phyloP scores from a whole-genome alignment of 2,329 filamentous ascomycete species.

The Pseudogymnoascus sp. region DNA sequence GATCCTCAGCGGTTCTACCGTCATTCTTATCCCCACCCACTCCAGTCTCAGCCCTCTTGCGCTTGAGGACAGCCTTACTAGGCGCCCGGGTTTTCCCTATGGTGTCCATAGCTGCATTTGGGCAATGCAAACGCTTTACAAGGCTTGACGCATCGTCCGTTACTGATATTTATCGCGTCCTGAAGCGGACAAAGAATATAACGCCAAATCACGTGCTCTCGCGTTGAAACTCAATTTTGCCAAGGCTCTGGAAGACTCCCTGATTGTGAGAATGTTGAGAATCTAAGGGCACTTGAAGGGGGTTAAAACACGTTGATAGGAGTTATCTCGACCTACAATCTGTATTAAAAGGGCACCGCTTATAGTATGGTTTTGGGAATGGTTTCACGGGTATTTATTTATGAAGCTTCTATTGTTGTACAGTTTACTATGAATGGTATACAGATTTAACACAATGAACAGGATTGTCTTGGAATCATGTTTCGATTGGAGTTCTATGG shows the following conservation, averaged over 20 bases:
- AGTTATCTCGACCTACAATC: not conserved
- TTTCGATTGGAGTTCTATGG: constrained; percentile 1
- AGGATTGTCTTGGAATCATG: not conserved
- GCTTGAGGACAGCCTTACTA: constrained; percentile 24
- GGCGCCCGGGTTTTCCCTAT: not conserved
- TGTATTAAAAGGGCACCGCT: not conserved
- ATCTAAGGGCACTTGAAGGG: not conserved
- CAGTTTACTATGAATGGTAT: not conserved
- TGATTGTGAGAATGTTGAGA: not conserved
- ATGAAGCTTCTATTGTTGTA: not conserved
- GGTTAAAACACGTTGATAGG: not conserved
- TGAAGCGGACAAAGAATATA: not conserved
- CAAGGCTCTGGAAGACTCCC: not conserved
- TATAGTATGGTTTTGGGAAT: not conserved
- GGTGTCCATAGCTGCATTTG: not conserved
- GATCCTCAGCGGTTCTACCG: not conserved
- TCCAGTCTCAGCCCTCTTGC: constrained; percentile 29
- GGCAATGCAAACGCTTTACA: not conserved
- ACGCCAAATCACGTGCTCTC: constrained; percentile 1
- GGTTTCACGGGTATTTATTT: not conserved
- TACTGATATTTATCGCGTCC: not conserved
- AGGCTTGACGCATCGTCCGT: not conserved
- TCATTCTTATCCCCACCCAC: constrained; percentile 12
- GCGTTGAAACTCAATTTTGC: not conserved
- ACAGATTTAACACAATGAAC: not conserved